Percentiles rank a stretch among this genome's conserved stretches.
These are phyloP conservation scores for Hygrophila difformis DNA, from an alignment of 257 asterid genomes.

Conservation along the genomic window DNA sequence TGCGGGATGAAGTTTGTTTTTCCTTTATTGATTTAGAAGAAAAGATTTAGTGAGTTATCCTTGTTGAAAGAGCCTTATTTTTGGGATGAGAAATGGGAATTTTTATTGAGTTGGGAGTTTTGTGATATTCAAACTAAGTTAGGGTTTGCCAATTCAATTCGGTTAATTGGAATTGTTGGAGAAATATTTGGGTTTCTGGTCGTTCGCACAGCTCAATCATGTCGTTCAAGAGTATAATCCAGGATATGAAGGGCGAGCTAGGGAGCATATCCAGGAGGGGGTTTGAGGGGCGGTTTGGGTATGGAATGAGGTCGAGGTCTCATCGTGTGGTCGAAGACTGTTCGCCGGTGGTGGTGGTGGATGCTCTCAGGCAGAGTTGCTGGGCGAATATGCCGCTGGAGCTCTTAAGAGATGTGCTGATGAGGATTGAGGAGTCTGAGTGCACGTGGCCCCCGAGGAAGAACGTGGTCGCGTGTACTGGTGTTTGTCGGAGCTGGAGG, in stretches of 20 bases:
- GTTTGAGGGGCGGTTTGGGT: conserved; percentile 26
- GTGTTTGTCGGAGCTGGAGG: conserved; percentile 97
- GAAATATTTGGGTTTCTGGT: conserved; percentile 4
- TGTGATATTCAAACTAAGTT: not conserved
- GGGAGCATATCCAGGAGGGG: conserved; percentile 29
- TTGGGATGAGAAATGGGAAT: not conserved
- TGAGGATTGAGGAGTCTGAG: conserved; percentile 75
- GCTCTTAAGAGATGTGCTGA: conserved; percentile 82
- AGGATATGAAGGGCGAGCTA: conserved; percentile 33
- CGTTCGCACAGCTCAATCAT: conserved; percentile 7
- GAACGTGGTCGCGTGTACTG: conserved; percentile 89
- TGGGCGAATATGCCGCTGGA: conserved; percentile 95
- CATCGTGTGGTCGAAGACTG: conserved; percentile 46
- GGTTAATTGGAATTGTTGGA: not conserved
- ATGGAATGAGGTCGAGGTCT: conserved; percentile 46
- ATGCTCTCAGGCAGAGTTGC: conserved; percentile 84
- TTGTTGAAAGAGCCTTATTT: conserved; percentile 1
- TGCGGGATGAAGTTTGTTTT: no score
- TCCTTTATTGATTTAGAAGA: no score
- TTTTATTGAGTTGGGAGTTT: conserved; percentile 2
- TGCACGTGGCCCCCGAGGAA: conserved; percentile 61
- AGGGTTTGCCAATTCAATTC: not conserved
- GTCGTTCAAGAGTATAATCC: conserved; percentile 33
- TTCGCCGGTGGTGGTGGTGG: conserved; percentile 30
- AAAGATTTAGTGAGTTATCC: conserved; percentile 5